Conservation (phyloP, 73 alveolate genomes). For the Blepharisma stoltei region DNA sequence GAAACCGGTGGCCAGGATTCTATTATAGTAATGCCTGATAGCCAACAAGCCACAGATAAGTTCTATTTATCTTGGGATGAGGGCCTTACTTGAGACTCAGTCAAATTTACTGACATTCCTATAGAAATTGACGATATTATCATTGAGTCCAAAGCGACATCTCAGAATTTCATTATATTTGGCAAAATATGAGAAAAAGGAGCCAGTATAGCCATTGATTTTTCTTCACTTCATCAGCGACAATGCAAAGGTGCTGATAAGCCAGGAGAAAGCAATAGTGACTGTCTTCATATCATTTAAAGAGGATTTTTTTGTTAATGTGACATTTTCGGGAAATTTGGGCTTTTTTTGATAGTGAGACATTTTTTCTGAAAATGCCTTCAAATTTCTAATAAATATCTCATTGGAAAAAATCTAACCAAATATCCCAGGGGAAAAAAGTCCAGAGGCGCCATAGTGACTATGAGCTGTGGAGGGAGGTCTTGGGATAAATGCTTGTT, state of each 20-base stretch:
- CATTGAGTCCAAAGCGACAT: conserved; percentile 72
- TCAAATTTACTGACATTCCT: conserved; percentile 48
- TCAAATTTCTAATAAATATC: too few relatives aligned
- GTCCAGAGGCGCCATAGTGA: too few relatives aligned
- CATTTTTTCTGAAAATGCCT: too few relatives aligned
- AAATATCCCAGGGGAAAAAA: too few relatives aligned
- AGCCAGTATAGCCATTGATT: conserved; percentile 63
- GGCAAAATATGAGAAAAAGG: conserved; percentile 65
- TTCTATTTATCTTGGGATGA: conserved; percentile 78
- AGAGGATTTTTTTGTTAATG: too few relatives aligned
- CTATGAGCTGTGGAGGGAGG: conserved; percentile 86
- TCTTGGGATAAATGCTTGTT: conserved; percentile 74
- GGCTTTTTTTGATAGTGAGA: too few relatives aligned
- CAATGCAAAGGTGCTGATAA: conserved; percentile 73
- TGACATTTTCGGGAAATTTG: too few relatives aligned
- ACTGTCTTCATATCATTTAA: too few relatives aligned
- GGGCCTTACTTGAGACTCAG: conserved; percentile 72
- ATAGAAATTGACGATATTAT: conserved; percentile 67
- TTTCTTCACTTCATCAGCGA: conserved; percentile 71
- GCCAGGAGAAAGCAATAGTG: conserved; percentile 75
- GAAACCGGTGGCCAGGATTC: conserved; percentile 97
- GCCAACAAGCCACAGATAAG: conserved; percentile 58
- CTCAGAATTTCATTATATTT: conserved; percentile 73
- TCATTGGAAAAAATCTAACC: too few relatives aligned
- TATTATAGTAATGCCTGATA: conserved; percentile 76